These are phyloP conservation scores for Penicillium verrucosum DNA, from an alignment of 2,329 filamentous ascomycete species.

Conservation along the genomic window DNA sequence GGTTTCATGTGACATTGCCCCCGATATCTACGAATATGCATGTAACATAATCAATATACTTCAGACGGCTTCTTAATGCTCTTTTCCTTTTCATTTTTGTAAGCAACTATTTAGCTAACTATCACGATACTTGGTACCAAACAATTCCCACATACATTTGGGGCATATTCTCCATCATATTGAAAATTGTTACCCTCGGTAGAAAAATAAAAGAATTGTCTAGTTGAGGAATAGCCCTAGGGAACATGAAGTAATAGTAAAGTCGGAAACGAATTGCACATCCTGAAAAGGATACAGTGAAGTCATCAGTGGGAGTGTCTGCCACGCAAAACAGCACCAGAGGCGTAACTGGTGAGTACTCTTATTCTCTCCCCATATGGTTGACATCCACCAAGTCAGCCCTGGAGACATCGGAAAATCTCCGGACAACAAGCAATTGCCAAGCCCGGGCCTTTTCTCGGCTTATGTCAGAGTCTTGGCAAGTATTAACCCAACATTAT, in stretches of 20 bases:
- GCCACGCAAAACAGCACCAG: too few relatives aligned
- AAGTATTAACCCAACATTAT: neutral
- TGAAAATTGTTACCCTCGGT: neutral
- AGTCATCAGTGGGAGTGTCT: too few relatives aligned
- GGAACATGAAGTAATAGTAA: too few relatives aligned
- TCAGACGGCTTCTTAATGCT: neutral
- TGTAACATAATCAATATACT: neutral
- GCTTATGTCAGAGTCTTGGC: neutral
- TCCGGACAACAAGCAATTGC: constrained; percentile 3
- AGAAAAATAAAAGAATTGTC: neutral
- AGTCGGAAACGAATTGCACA: too few relatives aligned
- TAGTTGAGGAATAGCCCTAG: too few relatives aligned
- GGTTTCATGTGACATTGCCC: neutral
- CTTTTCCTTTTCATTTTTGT: neutral
- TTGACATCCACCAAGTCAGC: too few relatives aligned
- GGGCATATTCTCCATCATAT: neutral
- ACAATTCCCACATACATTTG: neutral
- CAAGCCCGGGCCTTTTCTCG: neutral
- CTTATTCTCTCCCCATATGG: too few relatives aligned
- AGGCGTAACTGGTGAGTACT: too few relatives aligned
- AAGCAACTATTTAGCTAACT: neutral
- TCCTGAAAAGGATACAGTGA: too few relatives aligned
- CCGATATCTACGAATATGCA: constrained; percentile 7
- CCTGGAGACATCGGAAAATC: too few relatives aligned
- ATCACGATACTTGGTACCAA: neutral